Base-by-base conservation (phyloP, 768 basidiomycete genomes). In the Termitomyces sp. region DNA sequence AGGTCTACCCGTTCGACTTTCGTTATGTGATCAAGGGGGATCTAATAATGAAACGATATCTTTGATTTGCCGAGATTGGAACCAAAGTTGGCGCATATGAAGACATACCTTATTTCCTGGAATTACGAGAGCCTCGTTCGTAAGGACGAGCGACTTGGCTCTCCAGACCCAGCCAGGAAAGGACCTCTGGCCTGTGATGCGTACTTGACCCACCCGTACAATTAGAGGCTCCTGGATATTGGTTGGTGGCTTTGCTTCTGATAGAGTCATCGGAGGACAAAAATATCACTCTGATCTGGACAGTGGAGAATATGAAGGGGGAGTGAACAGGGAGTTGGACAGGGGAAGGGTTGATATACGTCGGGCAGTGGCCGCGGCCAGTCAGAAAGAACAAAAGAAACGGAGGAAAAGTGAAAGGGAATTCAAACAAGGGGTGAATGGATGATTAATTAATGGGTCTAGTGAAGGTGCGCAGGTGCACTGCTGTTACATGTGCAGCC, bases 1-100 rank as follows among this genome's bases (percentile, higher is more conserved):
- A 70, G 59, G 54, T 76, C 75, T 0, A 71, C 69, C 14, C 75
- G 71, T 51, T 78, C 75, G 46, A 76, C 68, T 48, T 67, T 70
- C 47, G 70, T 68, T 43, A 78, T 70, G 52, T 68, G 70, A 50
- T 64, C 62, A 30, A 76, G 66, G 2, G 66, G 65, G 28, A 75
- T 71, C 61, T 62, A 16, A 35, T 14, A 21, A 39, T 52, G 12
- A 5, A 30, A 7, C 11, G 17, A 21, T 39, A 32, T 39, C 53
- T 40, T 28, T 21, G 0, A 27, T 28, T 32, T 42, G 21, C n/a
- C 37, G 41, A 11, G 12, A 34, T 34, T 16, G 25, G 3, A 17
- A 35, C 44, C 28, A 27, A 25, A 23, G 12, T 11, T 10, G 5
- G 19, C 35, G 10, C 16, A 35, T 4, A 47, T 14, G 16, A 2